Percentiles rank a stretch among this genome's conserved stretches.
These are phyloP conservation scores for Opeltia flavorubescens DNA, from an alignment of 495 filamentous ascomycete species.

Conservation along the genomic window DNA sequence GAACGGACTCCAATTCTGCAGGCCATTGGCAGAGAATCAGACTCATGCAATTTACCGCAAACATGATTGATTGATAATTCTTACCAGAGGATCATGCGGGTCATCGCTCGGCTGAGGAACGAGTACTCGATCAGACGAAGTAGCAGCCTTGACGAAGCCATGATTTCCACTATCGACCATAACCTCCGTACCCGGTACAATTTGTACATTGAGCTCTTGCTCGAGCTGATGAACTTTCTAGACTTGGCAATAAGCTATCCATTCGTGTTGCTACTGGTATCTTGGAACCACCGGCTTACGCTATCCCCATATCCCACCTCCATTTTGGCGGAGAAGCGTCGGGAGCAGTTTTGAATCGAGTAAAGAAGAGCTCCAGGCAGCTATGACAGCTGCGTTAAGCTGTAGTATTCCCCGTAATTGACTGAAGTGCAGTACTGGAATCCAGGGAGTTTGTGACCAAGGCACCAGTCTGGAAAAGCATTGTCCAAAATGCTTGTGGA, in stretches of 20 bases:
- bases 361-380: no score
- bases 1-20: conserved; percentile 29
- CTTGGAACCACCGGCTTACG: conserved; percentile 9
- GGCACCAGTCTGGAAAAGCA: no score
- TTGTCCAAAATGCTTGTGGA: no score
- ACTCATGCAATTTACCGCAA: background rate
- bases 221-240: conserved; percentile 28
- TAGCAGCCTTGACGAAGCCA: conserved; percentile 42
- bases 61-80: background rate
- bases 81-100: conserved; percentile 31
- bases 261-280: no score
- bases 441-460: no score
- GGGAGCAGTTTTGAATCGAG: no score
- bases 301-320: conserved; percentile 29
- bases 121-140: conserved; percentile 28
- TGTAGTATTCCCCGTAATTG: no score
- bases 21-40: background rate
- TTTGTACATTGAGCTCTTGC: conserved; percentile 37
- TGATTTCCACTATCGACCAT: conserved; percentile 45
- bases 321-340: conserved; percentile 22
- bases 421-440: no score
- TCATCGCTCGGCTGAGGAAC: conserved; percentile 38
- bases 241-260: background rate
- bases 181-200: conserved; percentile 49
- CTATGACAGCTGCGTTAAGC: no score